phyloP scores from a whole-genome alignment of 495 filamentous ascomycete species.

The Xylona heveae region DNA sequence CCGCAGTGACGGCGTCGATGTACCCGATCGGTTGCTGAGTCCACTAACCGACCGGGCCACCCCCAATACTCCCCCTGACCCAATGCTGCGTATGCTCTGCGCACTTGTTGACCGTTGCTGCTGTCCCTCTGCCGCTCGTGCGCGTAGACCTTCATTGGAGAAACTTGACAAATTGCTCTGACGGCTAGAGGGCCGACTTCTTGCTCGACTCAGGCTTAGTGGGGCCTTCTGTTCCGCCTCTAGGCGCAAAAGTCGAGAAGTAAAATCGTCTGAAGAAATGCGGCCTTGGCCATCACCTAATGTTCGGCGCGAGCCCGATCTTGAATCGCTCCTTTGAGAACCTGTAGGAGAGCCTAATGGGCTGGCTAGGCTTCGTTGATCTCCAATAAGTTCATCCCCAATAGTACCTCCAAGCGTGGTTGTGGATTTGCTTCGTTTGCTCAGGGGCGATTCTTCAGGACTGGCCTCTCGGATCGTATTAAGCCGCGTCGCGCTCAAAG shows the following conservation, averaged over 20 bases:
- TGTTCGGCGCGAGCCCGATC: too few species aligned
- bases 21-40: constrained; percentile 20
- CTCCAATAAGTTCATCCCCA: too few species aligned
- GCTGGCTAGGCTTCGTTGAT: too few species aligned
- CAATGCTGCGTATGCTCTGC: not conserved
- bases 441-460: constrained; percentile 14
- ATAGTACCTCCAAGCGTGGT: too few species aligned
- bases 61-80: too few species aligned
- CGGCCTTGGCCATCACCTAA: too few species aligned
- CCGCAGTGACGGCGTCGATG: constrained; percentile 42
- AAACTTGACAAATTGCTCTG: constrained; percentile 1
- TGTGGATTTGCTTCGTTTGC: constrained; percentile 20
- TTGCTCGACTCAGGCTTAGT: not conserved
- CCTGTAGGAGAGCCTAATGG: too few species aligned
- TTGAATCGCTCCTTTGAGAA: too few species aligned
- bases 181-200: constrained; percentile 1
- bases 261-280: too few species aligned
- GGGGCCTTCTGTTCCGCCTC: not conserved
- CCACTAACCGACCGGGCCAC: constrained; percentile 38
- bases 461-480: constrained; percentile 20
- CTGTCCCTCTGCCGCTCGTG: not conserved
- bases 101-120: not conserved
- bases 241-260: not conserved
- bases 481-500: constrained; percentile 7
- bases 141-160: too few species aligned